These are phyloP conservation scores for Tuber melanosporum DNA, from an alignment of 495 filamentous ascomycete species.

Conservation along the genomic window DNA sequence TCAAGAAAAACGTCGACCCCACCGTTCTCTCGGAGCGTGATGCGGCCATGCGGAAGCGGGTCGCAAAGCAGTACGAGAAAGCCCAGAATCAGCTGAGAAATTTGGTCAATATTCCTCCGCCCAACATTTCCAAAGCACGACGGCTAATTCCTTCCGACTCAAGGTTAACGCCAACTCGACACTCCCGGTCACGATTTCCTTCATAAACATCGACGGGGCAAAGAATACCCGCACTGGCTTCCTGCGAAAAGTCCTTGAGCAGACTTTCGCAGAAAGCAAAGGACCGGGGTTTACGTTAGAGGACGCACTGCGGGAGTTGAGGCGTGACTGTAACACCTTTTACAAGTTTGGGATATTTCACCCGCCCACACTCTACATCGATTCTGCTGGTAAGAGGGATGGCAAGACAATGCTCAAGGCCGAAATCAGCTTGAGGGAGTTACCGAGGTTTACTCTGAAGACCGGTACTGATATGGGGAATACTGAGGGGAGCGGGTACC, in stretches of 20 bases:
- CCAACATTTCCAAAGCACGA: background rate
- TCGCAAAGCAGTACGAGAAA: conserved; percentile 60
- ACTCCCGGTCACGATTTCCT: conserved; percentile 70
- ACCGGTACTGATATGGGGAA: conserved; percentile 91
- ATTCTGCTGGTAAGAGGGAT: background rate
- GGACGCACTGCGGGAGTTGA: background rate
- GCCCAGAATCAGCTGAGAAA: conserved; percentile 58
- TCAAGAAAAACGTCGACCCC: conserved; percentile 57
- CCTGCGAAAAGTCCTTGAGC: conserved; percentile 69
- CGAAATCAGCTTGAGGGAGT: background rate
- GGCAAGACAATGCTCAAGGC: background rate
- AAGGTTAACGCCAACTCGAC: conserved; percentile 75
- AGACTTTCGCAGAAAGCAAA: conserved; percentile 50
- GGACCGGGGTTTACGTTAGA: background rate
- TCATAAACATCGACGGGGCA: conserved; percentile 71
- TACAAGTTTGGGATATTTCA: background rate
- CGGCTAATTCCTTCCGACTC: background rate
- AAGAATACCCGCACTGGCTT: conserved; percentile 70
- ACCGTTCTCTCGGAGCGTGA: conserved; percentile 57
- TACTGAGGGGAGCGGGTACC: conserved; percentile 83
- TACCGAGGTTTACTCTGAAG: conserved; percentile 62
- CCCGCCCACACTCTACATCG: background rate
- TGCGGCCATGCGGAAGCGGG: conserved; percentile 55
- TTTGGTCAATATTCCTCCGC: conserved; percentile 43
- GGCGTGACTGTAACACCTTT: background rate